phyloP scores from a whole-genome alignment of 495 filamentous ascomycete genomes.

The Neurospora cerealis region DNA sequence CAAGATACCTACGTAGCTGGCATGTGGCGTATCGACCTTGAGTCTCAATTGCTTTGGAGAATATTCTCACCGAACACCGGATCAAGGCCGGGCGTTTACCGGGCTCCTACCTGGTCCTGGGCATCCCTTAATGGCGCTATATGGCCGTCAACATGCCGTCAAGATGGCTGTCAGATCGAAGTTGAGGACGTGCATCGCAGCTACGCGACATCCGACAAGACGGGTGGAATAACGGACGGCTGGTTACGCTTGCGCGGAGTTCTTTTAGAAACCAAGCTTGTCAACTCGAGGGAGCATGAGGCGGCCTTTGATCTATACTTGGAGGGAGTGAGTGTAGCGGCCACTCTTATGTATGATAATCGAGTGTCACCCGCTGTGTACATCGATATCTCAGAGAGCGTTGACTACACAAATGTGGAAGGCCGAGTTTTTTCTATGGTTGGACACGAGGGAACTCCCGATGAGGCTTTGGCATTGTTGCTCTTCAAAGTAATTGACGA shows the following conservation, averaged over 20 bases:
- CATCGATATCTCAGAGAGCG: background rate
- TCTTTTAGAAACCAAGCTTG: background rate
- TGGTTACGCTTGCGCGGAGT: background rate
- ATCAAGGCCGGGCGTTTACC: background rate
- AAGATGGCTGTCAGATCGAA: background rate
- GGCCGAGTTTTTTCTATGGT: background rate
- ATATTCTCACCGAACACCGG: too few species aligned
- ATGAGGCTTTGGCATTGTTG: background rate
- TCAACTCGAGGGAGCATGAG: background rate
- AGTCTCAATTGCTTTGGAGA: background rate
- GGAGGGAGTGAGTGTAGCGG: background rate
- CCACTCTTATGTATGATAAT: fast-evolving
- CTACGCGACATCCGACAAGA: background rate
- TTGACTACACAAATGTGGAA: background rate
- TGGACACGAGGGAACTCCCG: background rate
- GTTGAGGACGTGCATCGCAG: background rate
- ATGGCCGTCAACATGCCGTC: fast-evolving
- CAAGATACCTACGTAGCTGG: background rate
- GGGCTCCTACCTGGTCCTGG: background rate
- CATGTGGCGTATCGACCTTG: background rate
- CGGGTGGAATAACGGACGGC: background rate
- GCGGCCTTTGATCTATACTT: background rate
- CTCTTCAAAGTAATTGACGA: background rate
- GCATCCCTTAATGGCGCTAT: background rate
- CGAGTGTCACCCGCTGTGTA: background rate